Percentiles rank a stretch among this genome's conserved stretches.
These are phyloP conservation scores for Solanum habrochaites DNA, from an alignment of 257 asterid species.

Conservation along the genomic window DNA sequence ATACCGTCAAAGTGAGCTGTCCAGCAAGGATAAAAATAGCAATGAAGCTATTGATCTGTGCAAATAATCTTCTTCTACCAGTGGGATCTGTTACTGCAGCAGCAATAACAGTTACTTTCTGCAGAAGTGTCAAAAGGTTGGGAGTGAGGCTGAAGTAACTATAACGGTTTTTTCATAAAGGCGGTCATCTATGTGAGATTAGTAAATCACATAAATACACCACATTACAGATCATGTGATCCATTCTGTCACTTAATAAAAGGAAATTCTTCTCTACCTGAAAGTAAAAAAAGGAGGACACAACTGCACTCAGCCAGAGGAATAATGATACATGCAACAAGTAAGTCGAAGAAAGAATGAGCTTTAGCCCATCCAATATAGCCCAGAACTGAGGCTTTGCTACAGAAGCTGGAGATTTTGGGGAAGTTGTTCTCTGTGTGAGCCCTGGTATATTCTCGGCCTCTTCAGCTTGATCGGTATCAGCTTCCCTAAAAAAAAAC, in stretches of 20 bases:
- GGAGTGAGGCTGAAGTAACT: not conserved
- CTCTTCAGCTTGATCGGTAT: constrained; percentile 24
- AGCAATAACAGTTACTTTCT: constrained; percentile 95
- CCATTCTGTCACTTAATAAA: not conserved
- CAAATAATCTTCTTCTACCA: constrained; percentile 79
- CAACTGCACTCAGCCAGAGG: constrained; percentile 86
- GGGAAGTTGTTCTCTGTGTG: constrained; percentile 34
- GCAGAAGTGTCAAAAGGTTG: constrained; percentile 20
- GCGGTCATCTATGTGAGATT: not conserved
- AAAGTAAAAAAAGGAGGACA: constrained; percentile 95
- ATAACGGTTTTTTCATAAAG: not conserved
- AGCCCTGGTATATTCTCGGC: constrained; percentile 30
- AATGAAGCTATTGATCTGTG: constrained; percentile 87
- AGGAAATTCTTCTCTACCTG: constrained; percentile 41
- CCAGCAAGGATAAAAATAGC: constrained; percentile 94
- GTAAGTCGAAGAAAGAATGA: constrained; percentile 71
- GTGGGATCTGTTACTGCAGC: constrained; percentile 58
- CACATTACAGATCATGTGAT: not conserved
- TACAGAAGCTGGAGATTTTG: constrained; percentile 29
- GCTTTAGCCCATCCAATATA: constrained; percentile 76
- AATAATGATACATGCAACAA: constrained; percentile 73
- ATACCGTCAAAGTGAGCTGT: constrained; percentile 86
- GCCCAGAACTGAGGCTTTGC: constrained; percentile 67
- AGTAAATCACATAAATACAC: not conserved
- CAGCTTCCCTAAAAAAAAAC: constrained; percentile 46